phyloP scores from a whole-genome alignment of 352 stramenopile species.

The Globisporangium mamillatum region DNA sequence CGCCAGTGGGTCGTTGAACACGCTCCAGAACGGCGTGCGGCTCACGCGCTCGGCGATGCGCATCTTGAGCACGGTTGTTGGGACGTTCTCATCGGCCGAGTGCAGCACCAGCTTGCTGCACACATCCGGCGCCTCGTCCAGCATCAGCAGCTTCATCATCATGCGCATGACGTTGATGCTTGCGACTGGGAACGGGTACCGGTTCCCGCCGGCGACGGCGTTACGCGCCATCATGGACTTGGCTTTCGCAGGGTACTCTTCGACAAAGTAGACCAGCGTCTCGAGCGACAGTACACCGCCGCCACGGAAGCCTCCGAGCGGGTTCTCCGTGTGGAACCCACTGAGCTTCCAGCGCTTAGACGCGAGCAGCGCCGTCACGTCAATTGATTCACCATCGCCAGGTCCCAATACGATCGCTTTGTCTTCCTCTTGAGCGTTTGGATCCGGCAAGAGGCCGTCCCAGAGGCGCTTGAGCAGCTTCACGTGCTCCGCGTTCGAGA shows the following conservation, averaged over 20 bases:
- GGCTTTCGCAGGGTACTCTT: slow-evolving; percentile 79
- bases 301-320: slow-evolving; percentile 72
- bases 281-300: slow-evolving; percentile 72
- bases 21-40: slow-evolving; percentile 74
- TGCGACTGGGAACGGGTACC: slow-evolving; percentile 81
- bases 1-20: slow-evolving; percentile 67
- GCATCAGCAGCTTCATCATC: slow-evolving; percentile 81
- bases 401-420: slow-evolving; percentile 20
- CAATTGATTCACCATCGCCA: slow-evolving; percentile 20
- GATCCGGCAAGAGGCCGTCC: slow-evolving; percentile 40
- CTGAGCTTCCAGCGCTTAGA: slow-evolving; percentile 66
- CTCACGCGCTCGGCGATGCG: slow-evolving; percentile 76
- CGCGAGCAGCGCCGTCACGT: slow-evolving; percentile 48
- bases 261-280: slow-evolving; percentile 69
- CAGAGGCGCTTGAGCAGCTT: slow-evolving; percentile 68
- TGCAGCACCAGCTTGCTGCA: slow-evolving; percentile 76
- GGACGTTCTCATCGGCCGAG: slow-evolving; percentile 26
- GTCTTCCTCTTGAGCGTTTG: slow-evolving; percentile 13
- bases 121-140: slow-evolving; percentile 67
- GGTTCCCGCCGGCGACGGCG: slow-evolving; percentile 61
- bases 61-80: slow-evolving; percentile 64
- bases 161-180: slow-evolving; percentile 87
- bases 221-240: slow-evolving; percentile 76
- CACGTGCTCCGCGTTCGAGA: slow-evolving; percentile 47
- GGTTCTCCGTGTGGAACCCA: slow-evolving; percentile 80